phyloP scores from a whole-genome alignment of 169 alveolate genomes.

The Theileria annulata region DNA sequence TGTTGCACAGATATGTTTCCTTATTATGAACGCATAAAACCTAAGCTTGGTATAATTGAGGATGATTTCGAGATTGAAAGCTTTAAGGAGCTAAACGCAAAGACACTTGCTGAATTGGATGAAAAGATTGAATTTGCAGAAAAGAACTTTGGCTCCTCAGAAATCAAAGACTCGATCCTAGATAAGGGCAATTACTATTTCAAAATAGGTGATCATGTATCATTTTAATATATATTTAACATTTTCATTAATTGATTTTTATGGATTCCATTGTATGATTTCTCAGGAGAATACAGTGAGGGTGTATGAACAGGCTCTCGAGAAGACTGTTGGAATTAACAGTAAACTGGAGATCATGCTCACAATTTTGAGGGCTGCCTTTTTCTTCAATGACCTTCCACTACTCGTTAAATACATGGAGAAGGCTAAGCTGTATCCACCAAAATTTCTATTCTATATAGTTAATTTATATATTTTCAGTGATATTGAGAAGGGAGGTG shows the following conservation, averaged over 20 bases:
- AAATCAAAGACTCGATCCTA: constrained; percentile 87
- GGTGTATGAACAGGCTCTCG: constrained; percentile 76
- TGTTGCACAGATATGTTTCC: constrained; percentile 67
- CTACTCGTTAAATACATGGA: constrained; percentile 66
- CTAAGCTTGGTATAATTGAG: constrained; percentile 59
- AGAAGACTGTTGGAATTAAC: constrained; percentile 82
- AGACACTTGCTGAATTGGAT: constrained; percentile 76
- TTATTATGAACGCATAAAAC: constrained; percentile 63
- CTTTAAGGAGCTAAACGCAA: constrained; percentile 62
- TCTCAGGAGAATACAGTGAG: constrained; percentile 67
- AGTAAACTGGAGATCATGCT: constrained; percentile 76
- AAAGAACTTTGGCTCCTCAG: constrained; percentile 88
- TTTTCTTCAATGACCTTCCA: constrained; percentile 69
- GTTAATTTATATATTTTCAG: constrained; percentile 18
- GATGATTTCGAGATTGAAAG: constrained; percentile 60
- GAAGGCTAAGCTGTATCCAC: constrained; percentile 63
- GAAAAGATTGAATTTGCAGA: constrained; percentile 85
- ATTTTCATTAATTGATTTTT: too few relatives aligned
- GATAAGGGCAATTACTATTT: constrained; percentile 85
- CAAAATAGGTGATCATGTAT: constrained; percentile 76
- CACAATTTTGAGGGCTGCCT: constrained; percentile 71
- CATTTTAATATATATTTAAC: neutral
- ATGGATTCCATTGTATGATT: too few relatives aligned
- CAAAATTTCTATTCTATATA: constrained; percentile 47
- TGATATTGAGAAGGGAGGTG: constrained; percentile 94